Base-by-base conservation (phyloP, 768 basidiomycete species). In the Chalciporus pseudorubinellus region DNA sequence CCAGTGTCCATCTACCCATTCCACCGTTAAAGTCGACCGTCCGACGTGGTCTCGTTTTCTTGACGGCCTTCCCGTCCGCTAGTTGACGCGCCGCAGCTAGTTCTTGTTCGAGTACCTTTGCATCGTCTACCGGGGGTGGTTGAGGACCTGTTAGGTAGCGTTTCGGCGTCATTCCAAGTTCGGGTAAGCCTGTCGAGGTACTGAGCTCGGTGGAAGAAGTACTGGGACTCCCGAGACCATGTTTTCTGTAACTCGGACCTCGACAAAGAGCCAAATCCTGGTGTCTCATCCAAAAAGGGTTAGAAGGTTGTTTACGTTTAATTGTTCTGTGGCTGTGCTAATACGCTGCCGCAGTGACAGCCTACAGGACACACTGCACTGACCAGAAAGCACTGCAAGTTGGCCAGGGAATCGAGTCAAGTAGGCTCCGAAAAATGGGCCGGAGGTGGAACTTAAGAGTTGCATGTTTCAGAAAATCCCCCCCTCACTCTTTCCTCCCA, bases 21-120 rank as follows among this genome's bases (percentile, higher is more conserved):
- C 85, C 85, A 24, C 93, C 94, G 59, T 88, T 87, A 60, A 94
- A 98, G 70, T 98, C 97, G 12, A 98, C 95, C 18, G 97, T 98
- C 72, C 93, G 74, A 48, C 95, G 74, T 19, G 97, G 94, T 54
- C 93, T 81, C 42, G 90, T 94, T 76, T 93, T 95, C 78, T 92
- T 95, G 56, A 88, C 79, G 16, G 83, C 73, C 67, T 89, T 90
- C 3, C 91, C 90, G 61, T 92, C 92, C 55, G 89, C 74, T 60
- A 82, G 72, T 63, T 84, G 85, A 43, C 85, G 73, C 24, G 81
- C 84, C 59, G 78, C 83, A 2, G 89, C 90, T 55, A 90, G 74
- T 62, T 95, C 91, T 53, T 85, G 83, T 59, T 95, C 89, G 41
- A 85, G 77, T 41, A 85, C 66, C 65, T 85, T 84, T 6, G 81